Base-by-base conservation (phyloP, 1,284 basidiomycete genomes). In the Volvariella surrecta region DNA sequence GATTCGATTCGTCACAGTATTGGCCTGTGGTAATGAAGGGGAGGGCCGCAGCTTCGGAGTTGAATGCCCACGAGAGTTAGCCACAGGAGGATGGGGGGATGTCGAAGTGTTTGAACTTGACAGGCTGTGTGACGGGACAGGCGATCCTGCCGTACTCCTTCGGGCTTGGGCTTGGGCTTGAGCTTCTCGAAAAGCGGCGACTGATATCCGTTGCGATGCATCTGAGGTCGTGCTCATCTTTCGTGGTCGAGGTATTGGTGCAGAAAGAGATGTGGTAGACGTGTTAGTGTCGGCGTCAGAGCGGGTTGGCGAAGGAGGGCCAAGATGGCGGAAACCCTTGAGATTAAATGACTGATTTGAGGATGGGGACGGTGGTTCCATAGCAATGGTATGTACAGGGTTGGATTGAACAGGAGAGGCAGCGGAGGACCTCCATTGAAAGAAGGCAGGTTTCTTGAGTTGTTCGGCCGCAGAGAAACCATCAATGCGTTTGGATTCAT, bases 131-230 rank as follows among this genome's bases (percentile, higher is more conserved):
- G 76, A 74, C 22, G 75, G 73, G 0, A 62, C 68, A n/a, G 81
- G 80, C 0, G 79, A 81, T 45, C 71, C 76, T 9, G 79, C 68
- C 24, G 67, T 59, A 51, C 77, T 79, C 40, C 79, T 68, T 37
- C 82, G 66, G 8, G 82, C 79, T 45, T 85, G 82, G 28, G 75
- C 81, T 64, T 87, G 66, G 8, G 82, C 79, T 45, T 85, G 82
- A 30, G 75, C 81, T 64, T 87, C 84, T 41, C 81, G 72, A 57
- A 87, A 87, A 2, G 83, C 84, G 2, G 83, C 83, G 19, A 87
- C 78, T 7, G 80, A 83, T 39, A 87, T 86, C 41, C 82, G 71
- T 50, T 83, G 81, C 3, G 76, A 77, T 9, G 73, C 63, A 40
- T 83, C 79, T 2, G 78, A 79, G n/a, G 72, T 72, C 46, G 68